Percentiles rank a stretch among this genome's conserved stretches.
Evolutionary conservation across 1,139 yeast species (phyloP).

Genomic region (Arxiozyma slooffiae): DNA sequence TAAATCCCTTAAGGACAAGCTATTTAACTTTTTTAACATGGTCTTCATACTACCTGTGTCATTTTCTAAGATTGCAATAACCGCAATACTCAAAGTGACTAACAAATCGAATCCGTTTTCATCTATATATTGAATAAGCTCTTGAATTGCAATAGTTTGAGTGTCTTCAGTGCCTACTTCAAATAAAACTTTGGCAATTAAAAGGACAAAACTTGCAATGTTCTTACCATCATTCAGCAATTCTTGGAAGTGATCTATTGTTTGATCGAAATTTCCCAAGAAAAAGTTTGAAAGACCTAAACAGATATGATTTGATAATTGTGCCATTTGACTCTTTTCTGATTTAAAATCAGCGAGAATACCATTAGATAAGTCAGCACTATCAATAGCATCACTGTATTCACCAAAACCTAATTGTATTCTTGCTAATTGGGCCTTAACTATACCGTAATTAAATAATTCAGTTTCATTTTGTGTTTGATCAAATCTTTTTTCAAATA

Average conservation of each 20-base stretch:
- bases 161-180: constrained; percentile 66
- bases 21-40: constrained; percentile 56
- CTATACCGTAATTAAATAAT: constrained; percentile 44
- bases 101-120: constrained; percentile 54
- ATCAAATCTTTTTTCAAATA: constrained; percentile 54
- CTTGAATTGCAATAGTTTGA: constrained; percentile 71
- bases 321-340: constrained; percentile 26
- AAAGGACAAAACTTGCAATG: constrained; percentile 53
- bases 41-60: constrained; percentile 42
- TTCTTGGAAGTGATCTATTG: constrained; percentile 56
- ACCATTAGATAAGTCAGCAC: constrained; percentile 49
- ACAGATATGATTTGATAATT: constrained; percentile 54
- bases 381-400: constrained; percentile 50
- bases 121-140: constrained; percentile 53
- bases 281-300: constrained; percentile 65
- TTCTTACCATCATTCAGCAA: constrained; percentile 49
- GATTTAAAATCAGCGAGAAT: constrained; percentile 36
- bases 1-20: constrained; percentile 41
- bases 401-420: constrained; percentile 50
- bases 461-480: constrained; percentile 40
- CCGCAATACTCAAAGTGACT: constrained; percentile 67
- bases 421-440: constrained; percentile 64
- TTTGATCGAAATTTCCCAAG: constrained; percentile 47
- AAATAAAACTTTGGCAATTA: constrained; percentile 71
- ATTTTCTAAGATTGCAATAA: constrained; percentile 60